Conservation (phyloP, 768 basidiomycete species). For the Boletus insuetus region DNA sequence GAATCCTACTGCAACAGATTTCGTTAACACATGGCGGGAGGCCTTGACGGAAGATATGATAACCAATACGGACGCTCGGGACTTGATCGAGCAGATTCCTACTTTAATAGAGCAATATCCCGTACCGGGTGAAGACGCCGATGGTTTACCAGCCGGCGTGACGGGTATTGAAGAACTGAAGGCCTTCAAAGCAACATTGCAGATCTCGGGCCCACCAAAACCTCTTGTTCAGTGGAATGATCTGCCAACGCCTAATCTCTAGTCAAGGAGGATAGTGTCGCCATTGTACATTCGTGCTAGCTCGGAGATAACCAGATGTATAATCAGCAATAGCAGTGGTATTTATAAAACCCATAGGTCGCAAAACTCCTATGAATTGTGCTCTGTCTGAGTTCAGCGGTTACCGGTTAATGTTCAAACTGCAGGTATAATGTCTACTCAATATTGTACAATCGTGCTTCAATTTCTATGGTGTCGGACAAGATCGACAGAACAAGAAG, state of each 20-base stretch:
- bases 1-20: conserved; percentile 57
- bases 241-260: conserved; percentile 59
- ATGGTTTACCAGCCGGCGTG: conserved; percentile 44
- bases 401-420: too few species aligned
- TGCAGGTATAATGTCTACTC: too few species aligned
- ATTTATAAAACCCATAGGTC: neutral
- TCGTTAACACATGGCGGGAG: conserved; percentile 60
- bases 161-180: conserved; percentile 64
- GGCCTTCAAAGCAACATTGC: conserved; percentile 61
- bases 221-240: conserved; percentile 77
- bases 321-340: neutral
- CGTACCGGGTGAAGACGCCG: conserved; percentile 49
- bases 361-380: too few species aligned
- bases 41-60: conserved; percentile 40
- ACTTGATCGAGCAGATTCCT: conserved; percentile 55
- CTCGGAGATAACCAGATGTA: neutral
- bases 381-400: too few species aligned
- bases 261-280: conserved; percentile 12
- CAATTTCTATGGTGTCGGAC: too few species aligned
- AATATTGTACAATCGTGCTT: too few species aligned
- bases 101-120: conserved; percentile 56
- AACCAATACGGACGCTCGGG: conserved; percentile 39
- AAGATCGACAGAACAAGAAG: too few species aligned
- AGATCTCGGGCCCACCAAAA: conserved; percentile 52
- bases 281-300: neutral